Evolutionary conservation across 1,284 basidiomycete genomes (phyloP).

Genomic region (Marasmius fiardii): DNA sequence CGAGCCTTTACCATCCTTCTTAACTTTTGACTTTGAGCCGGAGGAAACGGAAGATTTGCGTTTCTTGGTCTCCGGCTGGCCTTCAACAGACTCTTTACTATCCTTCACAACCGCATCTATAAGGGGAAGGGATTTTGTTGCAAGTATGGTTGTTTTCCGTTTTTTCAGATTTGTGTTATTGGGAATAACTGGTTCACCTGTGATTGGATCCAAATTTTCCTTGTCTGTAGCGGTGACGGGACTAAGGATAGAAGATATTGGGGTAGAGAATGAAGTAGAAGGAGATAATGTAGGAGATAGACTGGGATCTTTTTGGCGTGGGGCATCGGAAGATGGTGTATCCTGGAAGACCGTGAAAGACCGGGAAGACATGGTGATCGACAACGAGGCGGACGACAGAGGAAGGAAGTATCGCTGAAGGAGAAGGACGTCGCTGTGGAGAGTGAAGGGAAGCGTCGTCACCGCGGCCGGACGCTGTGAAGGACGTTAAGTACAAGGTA

Average conservation of each 20-base stretch:
- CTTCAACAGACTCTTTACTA: slow-evolving; percentile 27
- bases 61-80: slow-evolving; percentile 50
- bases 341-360: slow-evolving; percentile 69
- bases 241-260: slow-evolving; percentile 19
- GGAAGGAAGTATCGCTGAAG: background rate
- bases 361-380: slow-evolving; percentile 45
- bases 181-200: slow-evolving; percentile 54
- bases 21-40: slow-evolving; percentile 17
- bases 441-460: slow-evolving; percentile 8
- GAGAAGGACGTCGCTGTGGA: slow-evolving; percentile 9
- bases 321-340: slow-evolving; percentile 28
- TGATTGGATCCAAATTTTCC: slow-evolving; percentile 73
- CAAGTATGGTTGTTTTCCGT: slow-evolving; percentile 56
- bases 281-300: slow-evolving; percentile 17
- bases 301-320: slow-evolving; percentile 24
- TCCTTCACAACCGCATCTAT: slow-evolving; percentile 16
- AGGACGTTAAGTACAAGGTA: background rate
- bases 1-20: slow-evolving; percentile 26
- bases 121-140: slow-evolving; percentile 46
- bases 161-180: slow-evolving; percentile 47
- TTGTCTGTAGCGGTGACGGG: slow-evolving; percentile 51
- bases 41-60: slow-evolving; percentile 44
- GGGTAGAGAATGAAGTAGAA: slow-evolving; percentile 9
- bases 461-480: background rate
- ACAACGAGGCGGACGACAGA: slow-evolving; percentile 9